These are phyloP conservation scores for Xerocomellus amylosporus DNA, from an alignment of 768 basidiomycete genomes.

Conservation along the genomic window DNA sequence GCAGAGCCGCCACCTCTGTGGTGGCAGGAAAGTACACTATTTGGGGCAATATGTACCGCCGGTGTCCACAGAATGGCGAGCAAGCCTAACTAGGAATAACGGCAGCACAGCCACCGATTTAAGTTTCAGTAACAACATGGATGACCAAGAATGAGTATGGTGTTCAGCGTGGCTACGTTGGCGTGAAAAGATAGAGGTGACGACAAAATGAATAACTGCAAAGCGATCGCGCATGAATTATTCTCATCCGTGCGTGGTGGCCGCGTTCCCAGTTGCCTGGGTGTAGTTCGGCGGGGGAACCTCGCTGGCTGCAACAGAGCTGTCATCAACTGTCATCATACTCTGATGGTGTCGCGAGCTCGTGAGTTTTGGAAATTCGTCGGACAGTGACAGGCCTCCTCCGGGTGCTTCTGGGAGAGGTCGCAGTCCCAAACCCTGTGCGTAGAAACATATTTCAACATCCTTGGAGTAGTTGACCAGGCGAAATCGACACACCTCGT, in stretches of 20 bases:
- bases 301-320: slow-evolving; percentile 18
- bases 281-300: slow-evolving; percentile 25
- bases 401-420: slow-evolving; percentile 27
- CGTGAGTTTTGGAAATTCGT: slow-evolving; percentile 16
- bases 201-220: neutral
- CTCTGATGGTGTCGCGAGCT: slow-evolving; percentile 3
- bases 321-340: neutral
- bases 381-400: slow-evolving; percentile 10
- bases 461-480: neutral
- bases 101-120: too few species aligned
- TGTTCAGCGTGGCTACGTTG: neutral
- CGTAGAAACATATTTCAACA: neutral
- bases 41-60: too few species aligned
- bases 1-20: too few species aligned
- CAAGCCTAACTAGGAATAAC: too few species aligned
- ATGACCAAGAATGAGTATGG: neutral
- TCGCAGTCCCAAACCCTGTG: slow-evolving; percentile 11
- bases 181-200: neutral
- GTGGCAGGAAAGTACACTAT: too few species aligned
- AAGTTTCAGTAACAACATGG: neutral
- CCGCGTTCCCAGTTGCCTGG: slow-evolving; percentile 13
- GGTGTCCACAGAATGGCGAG: too few species aligned
- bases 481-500: slow-evolving; percentile 17
- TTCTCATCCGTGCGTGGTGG: neutral
- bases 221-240: neutral